A percentile compares a stretch with the other conserved stretches of the same genome.
phyloP scores from a whole-genome alignment of 768 basidiomycete species.

The Leucocoprinus sp. region DNA sequence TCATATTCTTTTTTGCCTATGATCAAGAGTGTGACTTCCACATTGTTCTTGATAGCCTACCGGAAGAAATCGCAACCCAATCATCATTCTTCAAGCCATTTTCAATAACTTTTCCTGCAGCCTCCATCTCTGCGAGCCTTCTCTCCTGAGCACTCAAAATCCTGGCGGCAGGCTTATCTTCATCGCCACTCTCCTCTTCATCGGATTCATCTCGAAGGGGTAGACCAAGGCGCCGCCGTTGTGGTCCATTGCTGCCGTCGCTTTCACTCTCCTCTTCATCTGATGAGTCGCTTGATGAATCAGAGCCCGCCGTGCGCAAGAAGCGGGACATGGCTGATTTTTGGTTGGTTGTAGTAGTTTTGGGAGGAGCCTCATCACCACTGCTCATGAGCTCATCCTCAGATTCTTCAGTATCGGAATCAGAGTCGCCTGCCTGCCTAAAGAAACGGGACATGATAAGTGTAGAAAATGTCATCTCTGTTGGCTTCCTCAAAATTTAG shows the following conservation, averaged over 20 bases:
- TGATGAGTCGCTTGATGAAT: constrained; percentile 46
- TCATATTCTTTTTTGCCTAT: constrained; percentile 63
- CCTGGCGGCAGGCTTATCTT: constrained; percentile 58
- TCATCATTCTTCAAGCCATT: constrained; percentile 96
- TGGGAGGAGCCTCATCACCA: constrained; percentile 52
- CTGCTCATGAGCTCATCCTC: constrained; percentile 77
- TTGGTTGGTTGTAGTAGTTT: constrained; percentile 36
- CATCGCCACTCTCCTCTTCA: constrained; percentile 52
- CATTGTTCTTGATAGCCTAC: constrained; percentile 27
- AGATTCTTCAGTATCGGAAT: constrained; percentile 62
- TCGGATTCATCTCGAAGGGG: constrained; percentile 21
- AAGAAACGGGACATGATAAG: constrained; percentile 79
- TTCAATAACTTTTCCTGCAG: constrained; percentile 82
- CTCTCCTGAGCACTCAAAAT: constrained; percentile 90
- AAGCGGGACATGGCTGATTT: constrained; percentile 72
- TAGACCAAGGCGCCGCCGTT: constrained; percentile 21
- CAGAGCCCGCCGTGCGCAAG: constrained; percentile 55
- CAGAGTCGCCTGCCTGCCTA: constrained; percentile 77
- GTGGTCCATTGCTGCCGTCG: constrained; percentile 33
- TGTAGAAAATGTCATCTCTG: constrained; percentile 9
- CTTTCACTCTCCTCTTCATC: constrained; percentile 51
- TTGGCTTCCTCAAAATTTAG: constrained; percentile 8
- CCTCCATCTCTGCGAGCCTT: constrained; percentile 91
- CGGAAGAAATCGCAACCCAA: constrained; percentile 87
- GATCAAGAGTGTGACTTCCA: constrained; percentile 17